A percentile compares a stretch with the other conserved stretches of the same genome.
phyloP scores from a whole-genome alignment of 345 rosid genomes.

The Aquilaria sinensis region DNA sequence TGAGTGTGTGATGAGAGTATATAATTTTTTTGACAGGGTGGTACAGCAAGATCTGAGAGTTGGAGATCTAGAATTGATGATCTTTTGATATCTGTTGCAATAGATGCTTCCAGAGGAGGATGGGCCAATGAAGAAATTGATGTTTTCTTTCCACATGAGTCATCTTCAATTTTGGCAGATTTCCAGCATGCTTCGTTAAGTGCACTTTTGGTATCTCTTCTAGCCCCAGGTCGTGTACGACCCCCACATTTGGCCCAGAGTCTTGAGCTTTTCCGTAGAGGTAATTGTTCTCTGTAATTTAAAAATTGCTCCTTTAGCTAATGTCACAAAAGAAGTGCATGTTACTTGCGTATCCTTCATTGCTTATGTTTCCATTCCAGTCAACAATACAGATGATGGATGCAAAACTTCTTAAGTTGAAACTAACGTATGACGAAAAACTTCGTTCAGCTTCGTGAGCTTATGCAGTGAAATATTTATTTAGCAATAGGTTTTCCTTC shows the following conservation, averaged over 20 bases:
- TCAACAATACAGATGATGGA: no score
- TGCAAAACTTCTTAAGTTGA: no score
- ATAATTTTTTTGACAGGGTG: slow-evolving; percentile 45
- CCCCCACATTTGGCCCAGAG: slow-evolving; percentile 56
- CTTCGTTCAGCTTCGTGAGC: no score
- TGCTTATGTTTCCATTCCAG: no score
- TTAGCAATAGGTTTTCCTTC: no score
- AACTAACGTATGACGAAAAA: no score
- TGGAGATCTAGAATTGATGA: slow-evolving; percentile 62
- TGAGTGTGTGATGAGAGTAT: background rate
- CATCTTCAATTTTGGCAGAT: slow-evolving; percentile 30
- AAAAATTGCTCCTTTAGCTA: background rate
- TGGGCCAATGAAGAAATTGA: slow-evolving; percentile 43
- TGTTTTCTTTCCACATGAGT: slow-evolving; percentile 26
- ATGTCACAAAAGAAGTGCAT: no score
- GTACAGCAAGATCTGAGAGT: slow-evolving; percentile 53
- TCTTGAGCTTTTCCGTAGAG: slow-evolving; percentile 72
- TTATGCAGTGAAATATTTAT: no score
- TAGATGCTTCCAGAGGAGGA: slow-evolving; percentile 44
- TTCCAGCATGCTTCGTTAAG: slow-evolving; percentile 68
- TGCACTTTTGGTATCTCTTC: slow-evolving; percentile 70
- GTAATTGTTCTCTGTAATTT: slow-evolving; percentile 25
- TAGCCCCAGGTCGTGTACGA: slow-evolving; percentile 55
- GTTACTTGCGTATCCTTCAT: no score
- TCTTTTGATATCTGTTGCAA: slow-evolving; percentile 52